Evolutionary conservation across 208 protist species (phyloP).

Genomic region (Crithidia expoeki): DNA sequence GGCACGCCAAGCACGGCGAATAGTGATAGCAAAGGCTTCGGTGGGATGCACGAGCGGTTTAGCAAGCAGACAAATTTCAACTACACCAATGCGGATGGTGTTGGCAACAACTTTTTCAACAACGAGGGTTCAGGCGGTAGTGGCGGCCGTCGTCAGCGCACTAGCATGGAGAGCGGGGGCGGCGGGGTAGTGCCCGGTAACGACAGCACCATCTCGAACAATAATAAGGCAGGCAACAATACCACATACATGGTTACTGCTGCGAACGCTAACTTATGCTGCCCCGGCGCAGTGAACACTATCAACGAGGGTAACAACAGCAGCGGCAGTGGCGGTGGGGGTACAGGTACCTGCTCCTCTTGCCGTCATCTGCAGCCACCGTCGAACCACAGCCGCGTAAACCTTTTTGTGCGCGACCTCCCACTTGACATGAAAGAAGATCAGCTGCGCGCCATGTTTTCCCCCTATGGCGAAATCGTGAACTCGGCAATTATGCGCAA

Average conservation of each 20-base stretch:
- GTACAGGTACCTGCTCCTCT: not conserved
- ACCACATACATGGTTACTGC: not conserved
- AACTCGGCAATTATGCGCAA: constrained; percentile 75
- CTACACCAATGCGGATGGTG: too few relatives aligned
- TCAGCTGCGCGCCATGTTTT: constrained; percentile 51
- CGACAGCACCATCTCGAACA: not conserved
- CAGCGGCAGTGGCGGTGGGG: not conserved
- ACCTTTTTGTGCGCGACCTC: constrained; percentile 65
- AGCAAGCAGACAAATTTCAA: not conserved
- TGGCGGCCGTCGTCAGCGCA: not conserved
- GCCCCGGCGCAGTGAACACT: too few relatives aligned
- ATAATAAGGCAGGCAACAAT: not conserved
- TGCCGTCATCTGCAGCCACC: constrained; percentile 21
- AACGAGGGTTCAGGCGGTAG: not conserved
- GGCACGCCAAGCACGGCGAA: not conserved
- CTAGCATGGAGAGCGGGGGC: not conserved
- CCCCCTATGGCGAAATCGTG: constrained; percentile 58
- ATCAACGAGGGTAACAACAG: not conserved
- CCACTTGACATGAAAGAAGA: constrained; percentile 50
- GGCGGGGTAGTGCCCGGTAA: not conserved
- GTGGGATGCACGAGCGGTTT: not conserved
- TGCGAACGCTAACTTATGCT: too few relatives aligned
- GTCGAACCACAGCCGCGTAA: constrained; percentile 51
- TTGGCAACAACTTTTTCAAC: not conserved
- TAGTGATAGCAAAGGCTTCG: not conserved